Base-by-base conservation (phyloP, 2,329 filamentous ascomycete species). In the Dothiorella sarmentorum region DNA sequence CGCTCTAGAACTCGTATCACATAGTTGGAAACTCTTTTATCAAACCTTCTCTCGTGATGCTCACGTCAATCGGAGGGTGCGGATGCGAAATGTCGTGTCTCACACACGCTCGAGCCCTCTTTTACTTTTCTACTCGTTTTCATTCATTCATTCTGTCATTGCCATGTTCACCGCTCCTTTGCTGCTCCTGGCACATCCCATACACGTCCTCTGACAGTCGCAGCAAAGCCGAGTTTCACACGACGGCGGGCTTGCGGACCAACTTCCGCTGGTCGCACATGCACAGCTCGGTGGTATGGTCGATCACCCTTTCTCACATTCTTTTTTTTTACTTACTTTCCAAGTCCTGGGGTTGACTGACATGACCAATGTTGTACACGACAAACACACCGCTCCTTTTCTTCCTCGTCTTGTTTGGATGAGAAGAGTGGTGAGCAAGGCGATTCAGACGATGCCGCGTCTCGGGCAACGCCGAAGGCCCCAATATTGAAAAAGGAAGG, bases 1-100 rank as follows among this genome's bases (percentile, higher is more conserved):
- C 35, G 44, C 27, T 51, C 47, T 53, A 38, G 47, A n/a, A 51
- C 33, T 15, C 47, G 47, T 37, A 51, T 31, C 20, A 27, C 47
- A 17, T 51, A 26, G 4, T 13, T 37, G n/a, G 18, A n/a, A 18
- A 26, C 31, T 37, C n/a, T n/a, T 17, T n/a, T 24, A 18, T 13
- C 6, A 11, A 9, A 31, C 29, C 29, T 31, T 31, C 29, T 44
- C 43, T 45, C 45, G 45, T 51, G 45, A 51, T 18, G 18, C 45
- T 35, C 18, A 26, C 24, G 29, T 13, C 29, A 31, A n/a, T n/a
- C n/a, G n/a, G n/a, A n/a, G n/a, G n/a, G n/a, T n/a, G n/a, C n/a
- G n/a, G n/a, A n/a, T n/a, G n/a, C n/a, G n/a, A n/a, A n/a, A n/a
- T n/a, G n/a, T n/a, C n/a, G n/a, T n/a, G n/a, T n/a, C n/a, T n/a